Percentiles rank a stretch among this genome's conserved stretches.
Conservation (phyloP, 2,329 filamentous ascomycete species). For the Coleophoma eucalyptorum region DNA sequence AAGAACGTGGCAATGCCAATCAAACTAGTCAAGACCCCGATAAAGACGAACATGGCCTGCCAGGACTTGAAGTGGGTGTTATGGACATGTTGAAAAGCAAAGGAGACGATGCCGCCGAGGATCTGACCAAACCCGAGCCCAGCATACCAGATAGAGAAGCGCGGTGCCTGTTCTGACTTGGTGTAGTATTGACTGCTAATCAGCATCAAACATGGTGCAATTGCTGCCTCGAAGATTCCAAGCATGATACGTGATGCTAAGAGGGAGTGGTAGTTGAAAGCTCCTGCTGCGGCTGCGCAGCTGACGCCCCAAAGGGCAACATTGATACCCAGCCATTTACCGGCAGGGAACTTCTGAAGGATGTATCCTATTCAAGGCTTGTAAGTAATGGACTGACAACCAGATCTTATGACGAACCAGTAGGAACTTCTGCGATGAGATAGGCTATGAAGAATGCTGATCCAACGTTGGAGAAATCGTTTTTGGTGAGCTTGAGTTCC, state of each 20-base stretch:
- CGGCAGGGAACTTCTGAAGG: constrained; percentile 56
- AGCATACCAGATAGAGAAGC: constrained; percentile 58
- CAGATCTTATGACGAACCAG: constrained; percentile 35
- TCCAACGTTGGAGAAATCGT: constrained; percentile 59
- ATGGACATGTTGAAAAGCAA: constrained; percentile 49
- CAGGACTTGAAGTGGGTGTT: constrained; percentile 33
- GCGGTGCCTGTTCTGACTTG: constrained; percentile 51
- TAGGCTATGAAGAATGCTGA: constrained; percentile 62
- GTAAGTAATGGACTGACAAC: too few species aligned
- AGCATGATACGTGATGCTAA: constrained; percentile 54
- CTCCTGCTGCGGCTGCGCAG: constrained; percentile 49
- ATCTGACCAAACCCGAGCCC: constrained; percentile 53
- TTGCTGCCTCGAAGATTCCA: constrained; percentile 57
- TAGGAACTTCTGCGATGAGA: constrained; percentile 54
- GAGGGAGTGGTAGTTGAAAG: constrained; percentile 47
- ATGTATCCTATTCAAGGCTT: constrained; percentile 39
- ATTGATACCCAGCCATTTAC: constrained; percentile 57
- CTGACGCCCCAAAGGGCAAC: constrained; percentile 56
- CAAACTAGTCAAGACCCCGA: constrained; percentile 41
- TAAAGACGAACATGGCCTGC: constrained; percentile 46
- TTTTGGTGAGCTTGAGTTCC: constrained; percentile 50
- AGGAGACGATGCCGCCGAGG: constrained; percentile 41
- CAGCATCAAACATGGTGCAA: constrained; percentile 56
- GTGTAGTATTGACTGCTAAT: constrained; percentile 58
- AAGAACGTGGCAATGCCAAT: constrained; percentile 36